Percentiles rank a stretch among this genome's conserved stretches.
Evolutionary conservation across 192 early-diverging fungal species (phyloP).

Genomic region (Backusella morwellensis): DNA sequence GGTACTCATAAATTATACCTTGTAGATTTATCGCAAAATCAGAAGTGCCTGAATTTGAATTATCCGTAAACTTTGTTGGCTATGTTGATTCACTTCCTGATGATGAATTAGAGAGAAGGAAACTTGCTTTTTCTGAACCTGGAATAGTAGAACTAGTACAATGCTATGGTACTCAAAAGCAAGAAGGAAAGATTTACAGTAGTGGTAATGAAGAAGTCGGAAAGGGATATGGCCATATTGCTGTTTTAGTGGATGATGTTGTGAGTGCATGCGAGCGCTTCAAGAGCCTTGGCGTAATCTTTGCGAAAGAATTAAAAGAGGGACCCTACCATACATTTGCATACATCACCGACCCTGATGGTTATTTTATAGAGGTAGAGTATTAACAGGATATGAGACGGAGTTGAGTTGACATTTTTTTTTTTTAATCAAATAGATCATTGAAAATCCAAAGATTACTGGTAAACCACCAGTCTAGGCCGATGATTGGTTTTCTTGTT

Average conservation of each 20-base stretch:
- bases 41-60: neutral
- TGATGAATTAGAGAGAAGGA: neutral
- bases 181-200: neutral
- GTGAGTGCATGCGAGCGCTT: neutral
- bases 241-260: neutral
- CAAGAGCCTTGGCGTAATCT: neutral
- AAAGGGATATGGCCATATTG: neutral
- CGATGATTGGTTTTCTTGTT: neutral
- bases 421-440: neutral
- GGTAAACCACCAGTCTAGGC: neutral
- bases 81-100: neutral
- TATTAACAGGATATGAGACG: neutral
- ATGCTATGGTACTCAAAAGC: neutral
- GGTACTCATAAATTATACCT: neutral
- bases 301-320: neutral
- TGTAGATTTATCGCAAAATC: neutral
- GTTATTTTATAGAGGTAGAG: neutral
- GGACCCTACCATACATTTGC: neutral
- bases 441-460: neutral
- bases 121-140: neutral
- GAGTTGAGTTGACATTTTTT: neutral
- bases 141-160: neutral
- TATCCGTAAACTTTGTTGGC: neutral
- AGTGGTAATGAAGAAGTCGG: neutral
- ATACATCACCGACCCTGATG: neutral